Conservation (phyloP, 2,329 filamentous ascomycete species). For the Colletotrichum spinosum region DNA sequence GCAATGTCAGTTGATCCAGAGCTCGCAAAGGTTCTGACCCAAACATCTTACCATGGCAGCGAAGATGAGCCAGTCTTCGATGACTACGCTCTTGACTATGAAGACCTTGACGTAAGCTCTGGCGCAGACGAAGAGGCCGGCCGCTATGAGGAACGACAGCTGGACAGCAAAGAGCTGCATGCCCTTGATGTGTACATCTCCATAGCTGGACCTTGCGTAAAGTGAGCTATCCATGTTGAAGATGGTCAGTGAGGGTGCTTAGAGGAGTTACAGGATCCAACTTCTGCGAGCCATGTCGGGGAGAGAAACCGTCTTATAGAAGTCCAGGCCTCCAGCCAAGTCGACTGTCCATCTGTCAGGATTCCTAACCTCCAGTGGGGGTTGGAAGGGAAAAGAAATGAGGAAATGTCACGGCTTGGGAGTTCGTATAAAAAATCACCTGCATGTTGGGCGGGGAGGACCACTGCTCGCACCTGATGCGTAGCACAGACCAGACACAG, state of each 20-base stretch:
- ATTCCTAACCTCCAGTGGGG: constrained; percentile 1
- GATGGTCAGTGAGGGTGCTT: not conserved
- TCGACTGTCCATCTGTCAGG: constrained; percentile 1
- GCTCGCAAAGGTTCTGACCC: not conserved
- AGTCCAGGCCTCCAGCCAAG: not conserved
- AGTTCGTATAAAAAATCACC: not conserved
- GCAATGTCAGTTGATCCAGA: not conserved
- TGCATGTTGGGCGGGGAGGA: constrained; percentile 6
- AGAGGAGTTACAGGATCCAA: not conserved
- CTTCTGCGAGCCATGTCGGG: not conserved
- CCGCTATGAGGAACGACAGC: constrained; percentile 46
- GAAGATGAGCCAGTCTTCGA: constrained; percentile 62
- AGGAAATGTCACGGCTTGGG: not conserved
- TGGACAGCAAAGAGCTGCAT: constrained; percentile 40
- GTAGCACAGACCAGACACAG: not conserved
- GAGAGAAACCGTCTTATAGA: constrained; percentile 10
- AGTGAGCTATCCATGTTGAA: constrained; percentile 23
- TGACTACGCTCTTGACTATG: constrained; percentile 54
- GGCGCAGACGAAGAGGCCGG: constrained; percentile 52
- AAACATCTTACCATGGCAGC: constrained; percentile 53
- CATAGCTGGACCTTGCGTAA: not conserved
- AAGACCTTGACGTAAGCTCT: constrained; percentile 58
- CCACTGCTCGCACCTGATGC: not conserved
- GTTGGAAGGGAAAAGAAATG: not conserved
- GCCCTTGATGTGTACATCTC: constrained; percentile 22